phyloP scores from a whole-genome alignment of 129 eudicot species.

The Tanacetum coccineum region DNA sequence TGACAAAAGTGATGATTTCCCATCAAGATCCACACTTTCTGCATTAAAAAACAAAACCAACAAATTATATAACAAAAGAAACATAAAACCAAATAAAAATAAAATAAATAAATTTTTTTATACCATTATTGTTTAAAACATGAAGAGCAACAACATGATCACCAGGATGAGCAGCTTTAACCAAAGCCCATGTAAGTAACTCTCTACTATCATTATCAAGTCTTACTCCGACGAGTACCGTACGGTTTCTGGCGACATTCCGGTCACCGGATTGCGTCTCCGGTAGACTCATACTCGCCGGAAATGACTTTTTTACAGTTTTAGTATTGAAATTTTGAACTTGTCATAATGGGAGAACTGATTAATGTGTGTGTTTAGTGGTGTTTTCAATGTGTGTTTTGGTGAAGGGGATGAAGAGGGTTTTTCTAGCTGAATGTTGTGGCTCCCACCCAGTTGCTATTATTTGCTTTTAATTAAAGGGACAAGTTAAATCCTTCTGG shows the following conservation, averaged over 20 bases:
- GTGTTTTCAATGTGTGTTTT: too few species aligned
- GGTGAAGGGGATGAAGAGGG: too few species aligned
- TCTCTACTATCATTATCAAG: constrained; percentile 70
- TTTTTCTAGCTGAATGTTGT: too few species aligned
- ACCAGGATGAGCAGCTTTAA: constrained; percentile 79
- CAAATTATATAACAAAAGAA: too few species aligned
- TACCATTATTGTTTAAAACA: constrained; percentile 64
- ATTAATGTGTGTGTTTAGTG: too few species aligned
- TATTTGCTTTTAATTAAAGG: too few species aligned
- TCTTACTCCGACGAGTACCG: constrained; percentile 87
- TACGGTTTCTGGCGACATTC: constrained; percentile 39
- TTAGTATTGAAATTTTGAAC: too few species aligned
- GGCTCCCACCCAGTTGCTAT: too few species aligned
- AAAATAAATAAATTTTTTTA: not conserved
- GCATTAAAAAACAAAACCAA: constrained; percentile 11
- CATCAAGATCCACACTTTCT: constrained; percentile 63
- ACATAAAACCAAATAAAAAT: not conserved
- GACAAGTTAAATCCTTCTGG: too few species aligned
- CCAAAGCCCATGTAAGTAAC: constrained; percentile 91
- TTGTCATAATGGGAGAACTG: too few species aligned
- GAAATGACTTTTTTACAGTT: too few species aligned
- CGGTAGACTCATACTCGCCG: constrained; percentile 35
- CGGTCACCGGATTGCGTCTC: constrained; percentile 20
- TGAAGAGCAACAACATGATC: constrained; percentile 91
- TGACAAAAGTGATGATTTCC: constrained; percentile 65